Percentiles rank a stretch among this genome's conserved stretches.
Evolutionary conservation across 2,329 filamentous ascomycete genomes (phyloP).

Genomic region (Periglandula ipomoeae): DNA sequence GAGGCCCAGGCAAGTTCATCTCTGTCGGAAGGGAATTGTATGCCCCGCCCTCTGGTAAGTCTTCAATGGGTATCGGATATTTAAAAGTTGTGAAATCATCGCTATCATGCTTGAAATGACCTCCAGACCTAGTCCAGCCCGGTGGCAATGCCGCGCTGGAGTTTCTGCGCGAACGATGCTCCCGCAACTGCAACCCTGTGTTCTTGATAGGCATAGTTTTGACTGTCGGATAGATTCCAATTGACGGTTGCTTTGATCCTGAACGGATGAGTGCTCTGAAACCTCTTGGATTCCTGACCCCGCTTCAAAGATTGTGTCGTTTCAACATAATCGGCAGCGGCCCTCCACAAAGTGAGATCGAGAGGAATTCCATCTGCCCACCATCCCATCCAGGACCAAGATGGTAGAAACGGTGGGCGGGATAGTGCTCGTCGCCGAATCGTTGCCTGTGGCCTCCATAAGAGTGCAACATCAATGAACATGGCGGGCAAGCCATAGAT

Average conservation of each 20-base stretch:
- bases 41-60: constrained; percentile 19
- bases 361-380: constrained; percentile 35
- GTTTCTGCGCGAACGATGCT: constrained; percentile 25
- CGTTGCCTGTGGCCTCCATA: constrained; percentile 35
- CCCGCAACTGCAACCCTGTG: constrained; percentile 29
- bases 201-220: constrained; percentile 25
- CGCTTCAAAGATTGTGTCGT: constrained; percentile 23
- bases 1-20: constrained; percentile 25
- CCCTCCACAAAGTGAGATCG: constrained; percentile 32
- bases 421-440: constrained; percentile 29
- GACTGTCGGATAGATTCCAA: constrained; percentile 31
- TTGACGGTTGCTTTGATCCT: constrained; percentile 27
- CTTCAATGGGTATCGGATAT: constrained; percentile 32
- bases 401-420: constrained; percentile 30
- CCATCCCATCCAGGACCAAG: constrained; percentile 41
- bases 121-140: constrained; percentile 30
- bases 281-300: constrained; percentile 23
- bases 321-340: constrained; percentile 34
- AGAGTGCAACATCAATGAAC: constrained; percentile 34
- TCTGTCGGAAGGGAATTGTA: constrained; percentile 22
- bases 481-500: constrained; percentile 36
- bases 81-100: constrained; percentile 30
- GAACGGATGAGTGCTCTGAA: constrained; percentile 28
- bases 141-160: constrained; percentile 23
- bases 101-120: constrained; percentile 30